phyloP scores from a whole-genome alignment of 2,329 filamentous ascomycete genomes.

The Diaporthe helianthi region DNA sequence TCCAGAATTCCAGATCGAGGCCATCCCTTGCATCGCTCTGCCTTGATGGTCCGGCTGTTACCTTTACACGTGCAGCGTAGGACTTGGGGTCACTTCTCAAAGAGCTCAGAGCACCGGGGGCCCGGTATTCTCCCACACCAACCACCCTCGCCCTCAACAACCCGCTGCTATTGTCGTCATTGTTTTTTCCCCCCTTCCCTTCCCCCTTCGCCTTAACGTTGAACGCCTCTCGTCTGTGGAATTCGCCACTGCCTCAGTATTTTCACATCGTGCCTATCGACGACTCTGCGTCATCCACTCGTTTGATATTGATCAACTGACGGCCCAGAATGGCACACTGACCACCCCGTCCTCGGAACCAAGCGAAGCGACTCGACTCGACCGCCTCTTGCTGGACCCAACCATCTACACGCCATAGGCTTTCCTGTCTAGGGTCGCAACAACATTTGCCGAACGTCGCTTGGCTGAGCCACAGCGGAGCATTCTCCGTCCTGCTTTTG shows the following conservation, averaged over 20 bases:
- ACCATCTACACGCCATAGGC: not conserved
- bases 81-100: not conserved
- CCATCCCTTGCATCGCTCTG: constrained; percentile 28
- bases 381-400: not conserved
- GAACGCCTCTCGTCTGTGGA: not conserved
- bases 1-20: constrained; percentile 26
- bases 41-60: not conserved
- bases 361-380: constrained; percentile 12
- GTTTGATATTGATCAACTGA: constrained; percentile 26
- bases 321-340: constrained; percentile 5
- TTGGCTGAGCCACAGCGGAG: constrained; percentile 16
- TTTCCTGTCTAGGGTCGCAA: not conserved
- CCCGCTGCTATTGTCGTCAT: constrained; percentile 27
- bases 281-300: constrained; percentile 28
- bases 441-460: not conserved
- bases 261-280: not conserved
- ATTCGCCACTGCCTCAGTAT: not conserved
- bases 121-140: constrained; percentile 11
- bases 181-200: constrained; percentile 7
- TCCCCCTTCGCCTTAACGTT: not conserved
- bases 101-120: constrained; percentile 8
- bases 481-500: not conserved
- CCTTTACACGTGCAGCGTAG: too few relatives aligned
- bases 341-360: constrained; percentile 2
- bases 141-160: constrained; percentile 6